phyloP scores from a whole-genome alignment of 192 early-diverging fungal genomes.

The Dissophora globulifera region DNA sequence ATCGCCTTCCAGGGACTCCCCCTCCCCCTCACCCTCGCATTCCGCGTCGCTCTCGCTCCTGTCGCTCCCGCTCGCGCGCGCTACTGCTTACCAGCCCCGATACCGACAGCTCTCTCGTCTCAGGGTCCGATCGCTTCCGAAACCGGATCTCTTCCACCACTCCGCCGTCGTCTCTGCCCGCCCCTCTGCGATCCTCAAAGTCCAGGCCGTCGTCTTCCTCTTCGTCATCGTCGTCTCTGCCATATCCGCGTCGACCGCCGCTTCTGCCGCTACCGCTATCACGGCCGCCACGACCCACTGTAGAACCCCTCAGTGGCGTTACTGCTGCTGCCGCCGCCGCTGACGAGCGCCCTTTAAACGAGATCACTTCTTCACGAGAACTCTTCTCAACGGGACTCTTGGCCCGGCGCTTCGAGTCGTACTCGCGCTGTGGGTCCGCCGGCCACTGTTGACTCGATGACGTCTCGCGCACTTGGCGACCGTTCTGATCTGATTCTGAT shows the following conservation, averaged over 20 bases:
- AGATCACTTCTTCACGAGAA: constrained; percentile 14
- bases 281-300: constrained; percentile 1
- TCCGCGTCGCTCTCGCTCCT: constrained; percentile 17
- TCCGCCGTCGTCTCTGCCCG: background rate
- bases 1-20: background rate
- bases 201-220: background rate
- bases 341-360: constrained; percentile 13
- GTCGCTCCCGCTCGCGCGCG: constrained; percentile 23
- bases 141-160: constrained; percentile 4
- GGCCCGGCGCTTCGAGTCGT: constrained; percentile 20
- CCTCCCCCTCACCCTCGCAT: background rate
- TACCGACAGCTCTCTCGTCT: background rate
- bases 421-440: constrained; percentile 24
- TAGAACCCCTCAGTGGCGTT: too few species aligned
- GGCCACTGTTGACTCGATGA: constrained; percentile 3
- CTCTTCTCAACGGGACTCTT: constrained; percentile 1
- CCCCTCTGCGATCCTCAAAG: constrained; percentile 4
- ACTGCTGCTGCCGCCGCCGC: background rate
- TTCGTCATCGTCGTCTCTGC: background rate
- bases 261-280: background rate
- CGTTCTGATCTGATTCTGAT: background rate
- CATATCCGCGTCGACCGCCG: too few species aligned
- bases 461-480: constrained; percentile 9
- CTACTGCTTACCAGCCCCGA: constrained; percentile 22
- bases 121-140: background rate